Conservation (phyloP, 2,329 filamentous ascomycete species). For the Neofusicoccum ribis region DNA sequence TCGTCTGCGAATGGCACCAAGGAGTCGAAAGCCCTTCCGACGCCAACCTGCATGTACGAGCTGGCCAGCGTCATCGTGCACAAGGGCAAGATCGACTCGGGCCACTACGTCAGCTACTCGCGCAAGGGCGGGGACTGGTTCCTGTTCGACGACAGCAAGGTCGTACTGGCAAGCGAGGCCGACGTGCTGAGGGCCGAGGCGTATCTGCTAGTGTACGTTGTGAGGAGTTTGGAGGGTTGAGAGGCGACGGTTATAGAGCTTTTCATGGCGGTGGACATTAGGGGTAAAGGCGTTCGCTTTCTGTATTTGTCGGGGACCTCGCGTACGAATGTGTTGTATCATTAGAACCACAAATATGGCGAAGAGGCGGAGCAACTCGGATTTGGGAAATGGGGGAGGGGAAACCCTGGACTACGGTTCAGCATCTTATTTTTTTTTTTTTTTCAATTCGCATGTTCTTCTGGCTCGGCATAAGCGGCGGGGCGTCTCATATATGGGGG, state of each 20-base stretch:
- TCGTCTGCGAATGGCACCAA: conserved; percentile 29
- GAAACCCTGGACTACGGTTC: not conserved
- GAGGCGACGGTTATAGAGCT: not conserved
- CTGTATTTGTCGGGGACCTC: no score
- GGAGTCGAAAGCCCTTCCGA: conserved; percentile 27
- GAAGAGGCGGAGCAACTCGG: not conserved
- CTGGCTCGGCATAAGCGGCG: not conserved
- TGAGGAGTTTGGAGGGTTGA: conserved; percentile 24
- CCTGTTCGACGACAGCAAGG: conserved; percentile 91
- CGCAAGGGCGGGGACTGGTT: conserved; percentile 87
- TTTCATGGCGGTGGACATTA: no score
- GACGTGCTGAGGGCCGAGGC: conserved; percentile 85
- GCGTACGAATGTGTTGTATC: not conserved
- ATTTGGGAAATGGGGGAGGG: not conserved
- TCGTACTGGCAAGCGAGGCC: conserved; percentile 77
- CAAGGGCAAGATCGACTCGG: conserved; percentile 87
- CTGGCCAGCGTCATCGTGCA: conserved; percentile 89
- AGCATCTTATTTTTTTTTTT: not conserved
- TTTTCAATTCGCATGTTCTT: not conserved
- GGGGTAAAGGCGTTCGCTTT: no score
- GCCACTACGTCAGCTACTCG: conserved; percentile 90
- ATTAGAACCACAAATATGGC: not conserved
- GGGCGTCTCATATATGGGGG: not conserved
- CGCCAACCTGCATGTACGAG: conserved; percentile 72
- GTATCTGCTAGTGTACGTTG: conserved; percentile 81